Evolutionary conservation across 371 early-diverging fungal genomes (phyloP).

Genomic region (Mortierella sp.): DNA sequence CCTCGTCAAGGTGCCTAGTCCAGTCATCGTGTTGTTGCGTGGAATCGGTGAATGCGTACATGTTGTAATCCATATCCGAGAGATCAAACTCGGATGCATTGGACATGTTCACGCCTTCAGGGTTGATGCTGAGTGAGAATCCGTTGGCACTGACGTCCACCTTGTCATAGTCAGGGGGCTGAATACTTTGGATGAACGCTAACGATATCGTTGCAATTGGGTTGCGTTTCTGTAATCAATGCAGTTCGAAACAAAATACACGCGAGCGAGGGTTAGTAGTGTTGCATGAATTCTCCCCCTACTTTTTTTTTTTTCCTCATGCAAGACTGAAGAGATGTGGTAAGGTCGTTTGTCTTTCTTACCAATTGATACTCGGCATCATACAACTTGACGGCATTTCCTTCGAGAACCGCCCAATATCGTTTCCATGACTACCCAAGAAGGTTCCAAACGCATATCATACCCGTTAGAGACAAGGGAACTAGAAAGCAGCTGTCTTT

Average conservation of each 20-base stretch:
- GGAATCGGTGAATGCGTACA: conserved; percentile 39
- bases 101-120: conserved; percentile 24
- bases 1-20: conserved; percentile 22
- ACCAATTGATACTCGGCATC: conserved; percentile 45
- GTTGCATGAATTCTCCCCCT: too few species aligned
- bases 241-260: not conserved
- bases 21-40: conserved; percentile 26
- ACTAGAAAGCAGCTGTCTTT: too few species aligned
- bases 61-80: conserved; percentile 22
- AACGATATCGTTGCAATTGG: conserved; percentile 26
- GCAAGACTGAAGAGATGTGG: not conserved
- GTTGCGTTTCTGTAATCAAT: conserved; percentile 24
- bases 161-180: conserved; percentile 47
- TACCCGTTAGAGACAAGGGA: too few species aligned
- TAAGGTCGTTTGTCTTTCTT: not conserved
- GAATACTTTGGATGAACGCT: conserved; percentile 16
- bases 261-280: too few species aligned
- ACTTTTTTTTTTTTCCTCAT: too few species aligned
- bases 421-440: conserved; percentile 42
- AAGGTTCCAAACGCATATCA: too few species aligned
- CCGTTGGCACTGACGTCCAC: conserved; percentile 43
- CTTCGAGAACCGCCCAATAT: conserved; percentile 46
- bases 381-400: conserved; percentile 37
- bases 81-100: conserved; percentile 18
- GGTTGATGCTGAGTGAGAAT: conserved; percentile 20